Evolutionary conservation across 164 flowering plant species (phyloP), one percentile per base, ranked within the genome.

Genomic region (Malania oleifera): DNA sequence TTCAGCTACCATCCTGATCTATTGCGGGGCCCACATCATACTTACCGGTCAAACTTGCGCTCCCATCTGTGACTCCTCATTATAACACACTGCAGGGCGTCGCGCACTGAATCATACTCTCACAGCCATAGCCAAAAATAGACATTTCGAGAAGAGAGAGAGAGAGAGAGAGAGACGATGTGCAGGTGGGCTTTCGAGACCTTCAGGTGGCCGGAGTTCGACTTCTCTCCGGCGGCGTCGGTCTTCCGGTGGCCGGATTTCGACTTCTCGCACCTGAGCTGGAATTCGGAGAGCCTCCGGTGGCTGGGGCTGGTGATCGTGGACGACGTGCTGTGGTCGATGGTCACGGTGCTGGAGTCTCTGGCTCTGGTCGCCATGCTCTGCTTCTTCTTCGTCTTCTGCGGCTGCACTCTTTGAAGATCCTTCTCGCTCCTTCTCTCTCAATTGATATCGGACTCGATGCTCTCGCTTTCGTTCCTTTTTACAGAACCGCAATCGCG

Each of bases 331-430:
- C 23, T 82, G 24, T 89, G 92, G 92, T 60, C 69, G n/a, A 5
- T 82, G 2, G 70, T 81, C 1, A 65, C 73, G 11, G 72, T 53
- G n/a, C 22, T 81, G 17, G 93, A 89, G 75, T 82, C 92, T 0
- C 13, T 89, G 7, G 89, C 80, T 56, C 40, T 88, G 41, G 76
- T 65, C 37, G 38, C 86, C 15, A 80, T 84, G 89, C 78, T 89
- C 15, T 89, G 91, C 55, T 82, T 54, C 75, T 89, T 84, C 76
- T 84, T 82, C 62, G 17, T 82, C 26, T 84, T 75, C 70, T 89
- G 89, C 52, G 93, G 96, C 1, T 89, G 96, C 68, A 86, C 89
- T 35, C 24, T 89, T 56, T 89, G 79, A 84, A n/a, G n/a, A n/a
- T n/a, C n/a, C n/a, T n/a, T n/a, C n/a, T 57, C 24, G 41, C 22